Conservation (phyloP, 2,329 filamentous ascomycete species). For the Bipolaris oryzae region DNA sequence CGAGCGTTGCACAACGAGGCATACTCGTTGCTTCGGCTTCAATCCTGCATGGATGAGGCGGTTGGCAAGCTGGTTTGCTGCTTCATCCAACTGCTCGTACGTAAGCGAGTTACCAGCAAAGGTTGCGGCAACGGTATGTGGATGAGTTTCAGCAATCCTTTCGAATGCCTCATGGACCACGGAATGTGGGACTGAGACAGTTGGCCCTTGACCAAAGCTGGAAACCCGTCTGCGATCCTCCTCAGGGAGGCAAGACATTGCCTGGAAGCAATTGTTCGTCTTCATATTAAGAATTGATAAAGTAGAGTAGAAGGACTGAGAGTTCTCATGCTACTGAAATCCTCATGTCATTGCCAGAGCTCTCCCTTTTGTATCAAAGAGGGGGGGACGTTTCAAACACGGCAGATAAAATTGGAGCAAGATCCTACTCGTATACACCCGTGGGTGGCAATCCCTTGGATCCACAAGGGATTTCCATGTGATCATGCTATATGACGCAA, state of each 20-base stretch:
- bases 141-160: constrained; percentile 31
- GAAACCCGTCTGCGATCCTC: constrained; percentile 30
- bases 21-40: constrained; percentile 53
- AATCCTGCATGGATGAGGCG: constrained; percentile 37
- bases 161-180: constrained; percentile 40
- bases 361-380: not conserved
- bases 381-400: not conserved
- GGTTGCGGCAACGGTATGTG: constrained; percentile 31
- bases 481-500: not conserved
- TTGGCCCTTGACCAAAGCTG: constrained; percentile 33
- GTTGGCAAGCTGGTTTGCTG: constrained; percentile 39
- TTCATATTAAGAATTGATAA: constrained; percentile 3
- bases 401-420: not conserved
- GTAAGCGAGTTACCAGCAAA: constrained; percentile 29
- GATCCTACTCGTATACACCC: not conserved
- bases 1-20: constrained; percentile 60
- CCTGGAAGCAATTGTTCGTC: constrained; percentile 9
- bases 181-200: constrained; percentile 20
- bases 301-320: not conserved
- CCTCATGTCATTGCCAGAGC: not conserved
- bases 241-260: constrained; percentile 21
- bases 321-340: not conserved
- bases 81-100: constrained; percentile 36
- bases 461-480: not conserved
- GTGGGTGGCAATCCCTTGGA: not conserved